These are phyloP conservation scores for Epithemia pelagica DNA, from an alignment of 108 stramenopile species.

Conservation along the genomic window DNA sequence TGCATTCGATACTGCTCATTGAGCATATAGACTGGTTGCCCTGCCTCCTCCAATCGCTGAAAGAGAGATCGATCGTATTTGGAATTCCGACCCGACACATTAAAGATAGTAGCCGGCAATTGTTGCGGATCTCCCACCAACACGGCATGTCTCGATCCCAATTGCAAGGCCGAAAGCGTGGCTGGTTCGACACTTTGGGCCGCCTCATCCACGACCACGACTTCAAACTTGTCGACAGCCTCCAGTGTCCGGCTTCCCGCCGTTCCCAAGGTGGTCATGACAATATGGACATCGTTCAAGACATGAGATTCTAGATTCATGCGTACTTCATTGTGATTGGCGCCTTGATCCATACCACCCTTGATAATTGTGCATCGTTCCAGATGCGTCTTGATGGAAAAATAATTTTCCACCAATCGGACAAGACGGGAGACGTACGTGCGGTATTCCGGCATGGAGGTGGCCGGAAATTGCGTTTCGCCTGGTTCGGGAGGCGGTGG, in stretches of 20 bases:
- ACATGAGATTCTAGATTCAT: conserved; percentile 70
- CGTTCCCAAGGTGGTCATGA: conserved; percentile 94
- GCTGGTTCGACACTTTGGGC: conserved; percentile 96
- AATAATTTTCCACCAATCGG: conserved; percentile 71
- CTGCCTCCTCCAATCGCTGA: conserved; percentile 90
- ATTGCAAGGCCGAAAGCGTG: conserved; percentile 87
- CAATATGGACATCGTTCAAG: conserved; percentile 86
- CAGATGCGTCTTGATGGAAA: conserved; percentile 48
- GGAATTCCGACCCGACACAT: conserved; percentile 62
- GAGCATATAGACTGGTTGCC: conserved; percentile 87
- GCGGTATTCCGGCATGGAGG: conserved; percentile 77
- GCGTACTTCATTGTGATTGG: conserved; percentile 37
- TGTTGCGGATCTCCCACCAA: conserved; percentile 97
- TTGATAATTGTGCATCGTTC: conserved; percentile 56
- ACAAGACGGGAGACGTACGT: conserved; percentile 56
- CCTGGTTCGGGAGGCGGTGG: conserved; percentile 81
- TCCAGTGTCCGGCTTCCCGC: conserved; percentile 82
- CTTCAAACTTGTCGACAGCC: conserved; percentile 84
- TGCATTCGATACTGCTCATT: conserved; percentile 98
- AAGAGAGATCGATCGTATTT: conserved; percentile 95
- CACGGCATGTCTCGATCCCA: conserved; percentile 81
- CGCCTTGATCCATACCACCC: conserved; percentile 32
- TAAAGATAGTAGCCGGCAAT: conserved; percentile 96
- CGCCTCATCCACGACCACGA: conserved; percentile 98
- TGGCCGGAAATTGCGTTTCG: conserved; percentile 44